Percentiles rank a stretch among this genome's conserved stretches.
Conservation (phyloP, 202 grass and related monocot species). For the Digitaria exilis region DNA sequence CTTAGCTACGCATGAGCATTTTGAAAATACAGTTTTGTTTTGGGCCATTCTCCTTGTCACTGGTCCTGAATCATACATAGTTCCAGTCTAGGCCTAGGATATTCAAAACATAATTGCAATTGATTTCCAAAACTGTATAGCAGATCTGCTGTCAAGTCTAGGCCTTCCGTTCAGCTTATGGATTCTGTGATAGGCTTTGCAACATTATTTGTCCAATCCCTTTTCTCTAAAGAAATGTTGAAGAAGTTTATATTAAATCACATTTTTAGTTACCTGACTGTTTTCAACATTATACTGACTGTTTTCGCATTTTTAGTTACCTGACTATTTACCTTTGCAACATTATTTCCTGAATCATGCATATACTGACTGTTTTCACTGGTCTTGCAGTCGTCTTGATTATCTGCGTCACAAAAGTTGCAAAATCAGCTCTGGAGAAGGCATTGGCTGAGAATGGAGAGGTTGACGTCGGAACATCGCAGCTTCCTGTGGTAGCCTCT, state of each 20-base stretch:
- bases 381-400: constrained; percentile 72
- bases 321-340: no score
- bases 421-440: constrained; percentile 90
- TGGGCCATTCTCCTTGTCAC: neutral
- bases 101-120: neutral
- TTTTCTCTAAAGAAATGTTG: neutral
- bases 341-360: neutral
- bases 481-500: constrained; percentile 64
- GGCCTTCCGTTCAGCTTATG: neutral
- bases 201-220: neutral
- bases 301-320: no score
- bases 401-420: constrained; percentile 85
- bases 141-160: neutral
- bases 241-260: neutral
- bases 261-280: no score
- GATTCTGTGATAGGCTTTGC: neutral
- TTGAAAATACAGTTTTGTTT: neutral
- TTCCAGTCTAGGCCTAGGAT: neutral
- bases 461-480: constrained; percentile 58
- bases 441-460: constrained; percentile 92
- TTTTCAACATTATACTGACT: no score
- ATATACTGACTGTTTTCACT: neutral
- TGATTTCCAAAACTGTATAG: neutral
- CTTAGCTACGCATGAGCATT: neutral
- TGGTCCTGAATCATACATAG: neutral